Conservation (phyloP, 306 rosid species). For the barrel medic (Medicago truncatula) region MtrunA17r5.0-ANR NC_053048.1:51539501-51540000, state of each 20-base stretch:
- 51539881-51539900: background rate
- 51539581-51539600: too few relatives aligned
- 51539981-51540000: conserved; percentile 69
- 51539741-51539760: conserved; percentile 59
- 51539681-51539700: conserved; percentile 28
- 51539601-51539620: too few relatives aligned
- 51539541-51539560: too few relatives aligned
- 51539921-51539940: background rate
- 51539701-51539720: conserved; percentile 45
- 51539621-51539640: too few relatives aligned
- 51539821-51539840: conserved; percentile 10
- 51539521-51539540: too few relatives aligned
- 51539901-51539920: conserved; percentile 22
- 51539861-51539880: background rate
- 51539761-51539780: conserved; percentile 41
- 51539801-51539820: conserved; percentile 24
- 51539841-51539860: conserved; percentile 15
- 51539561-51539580: too few relatives aligned
- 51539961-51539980: conserved; percentile 82
- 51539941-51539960: conserved; percentile 42
- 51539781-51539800: conserved; percentile 46
- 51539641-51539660: too few relatives aligned
- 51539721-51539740: conserved; percentile 92
- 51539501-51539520: too few relatives aligned
- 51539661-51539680: background rate